These are phyloP conservation scores for Parietichytrium sp. DNA, from an alignment of 108 stramenopile species.

Conservation along the genomic window DNA sequence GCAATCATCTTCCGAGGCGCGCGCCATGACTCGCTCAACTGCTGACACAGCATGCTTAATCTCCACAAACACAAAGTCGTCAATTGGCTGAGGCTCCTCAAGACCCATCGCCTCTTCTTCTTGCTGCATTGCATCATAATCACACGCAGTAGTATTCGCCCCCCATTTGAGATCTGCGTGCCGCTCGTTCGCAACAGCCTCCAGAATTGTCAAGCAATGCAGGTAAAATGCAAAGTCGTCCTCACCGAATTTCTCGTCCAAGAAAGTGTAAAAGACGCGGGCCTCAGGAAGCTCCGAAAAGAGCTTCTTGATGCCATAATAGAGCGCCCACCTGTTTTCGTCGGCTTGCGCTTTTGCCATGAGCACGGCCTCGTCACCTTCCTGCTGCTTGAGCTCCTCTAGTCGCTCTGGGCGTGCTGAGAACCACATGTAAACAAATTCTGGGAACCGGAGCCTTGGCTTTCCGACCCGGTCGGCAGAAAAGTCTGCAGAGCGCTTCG, in stretches of 20 bases:
- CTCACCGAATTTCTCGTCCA: constrained; percentile 62
- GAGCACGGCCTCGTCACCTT: not conserved
- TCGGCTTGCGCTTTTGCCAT: constrained; percentile 20
- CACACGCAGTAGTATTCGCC: not conserved
- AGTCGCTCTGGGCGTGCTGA: constrained; percentile 39
- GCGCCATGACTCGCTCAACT: not conserved
- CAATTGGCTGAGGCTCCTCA: not conserved
- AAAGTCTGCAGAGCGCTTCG: not conserved
- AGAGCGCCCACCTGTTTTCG: constrained; percentile 72
- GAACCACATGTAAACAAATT: constrained; percentile 70
- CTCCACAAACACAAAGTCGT: not conserved
- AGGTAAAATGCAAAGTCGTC: constrained; percentile 55
- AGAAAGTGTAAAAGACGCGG: constrained; percentile 54
- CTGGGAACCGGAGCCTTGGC: constrained; percentile 59
- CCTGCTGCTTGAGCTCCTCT: not conserved
- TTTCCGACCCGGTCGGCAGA: constrained; percentile 41
- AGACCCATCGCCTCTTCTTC: not conserved
- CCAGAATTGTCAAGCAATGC: constrained; percentile 43
- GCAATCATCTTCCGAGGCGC: constrained; percentile 34
- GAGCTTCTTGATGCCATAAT: constrained; percentile 62
- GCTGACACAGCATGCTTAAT: not conserved
- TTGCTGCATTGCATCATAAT: not conserved
- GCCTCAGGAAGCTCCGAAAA: constrained; percentile 44
- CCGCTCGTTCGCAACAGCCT: constrained; percentile 33
- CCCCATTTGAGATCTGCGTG: not conserved